Evolutionary conservation across 1,139 yeast genomes (phyloP), one percentile per base, ranked within the genome.

Genomic region (Nakaseomyces kungkrabaensis): DNA sequence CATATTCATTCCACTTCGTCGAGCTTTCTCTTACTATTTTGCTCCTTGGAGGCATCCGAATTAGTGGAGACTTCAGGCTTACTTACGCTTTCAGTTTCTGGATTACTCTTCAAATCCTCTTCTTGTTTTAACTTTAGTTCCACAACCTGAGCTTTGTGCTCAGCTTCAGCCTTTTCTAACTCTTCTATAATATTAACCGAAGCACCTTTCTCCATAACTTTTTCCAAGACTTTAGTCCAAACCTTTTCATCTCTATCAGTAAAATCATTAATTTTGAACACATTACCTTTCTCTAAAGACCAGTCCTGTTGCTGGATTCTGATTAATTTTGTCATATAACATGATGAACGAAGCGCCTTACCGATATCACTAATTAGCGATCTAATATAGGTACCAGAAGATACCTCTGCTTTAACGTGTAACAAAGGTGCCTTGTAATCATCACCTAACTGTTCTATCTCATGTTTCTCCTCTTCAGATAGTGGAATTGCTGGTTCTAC

Each of bases 351-450:
- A 63, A 90, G 70, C 0, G 92, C 84, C 54, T 86, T 77, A 1
- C 96, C 97, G 47, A 87, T 75, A 61, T 94, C 98, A 67, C 95
- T 88, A 46, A 92, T 75, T 51, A 94, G 71, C 13, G 97, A 85
- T 57, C 98, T 76, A 47, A 94, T 90, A 61, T 94, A 94, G 0
- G 98, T 92, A 1, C 99, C 99, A 0, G 97, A 88, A 1, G 96
- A 85, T 0, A 92, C 98, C 45, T 79, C 78, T 10, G 95, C 79
- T 10, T 76, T 76, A 57, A 92, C 77, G 59, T 85, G 92, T 37
- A 89, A 60, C 51, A 84, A 58, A 1, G 96, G 96, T 2, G 79
- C 78, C 50, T 71, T 68, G 52, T 71, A 72, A 13, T 58, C 62
- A 31, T 63, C 62, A 22, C 66, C 67, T 45, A 53, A 54, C 38